Base-by-base conservation (phyloP, 495 filamentous ascomycete species). In the Darksidea phi region DNA sequence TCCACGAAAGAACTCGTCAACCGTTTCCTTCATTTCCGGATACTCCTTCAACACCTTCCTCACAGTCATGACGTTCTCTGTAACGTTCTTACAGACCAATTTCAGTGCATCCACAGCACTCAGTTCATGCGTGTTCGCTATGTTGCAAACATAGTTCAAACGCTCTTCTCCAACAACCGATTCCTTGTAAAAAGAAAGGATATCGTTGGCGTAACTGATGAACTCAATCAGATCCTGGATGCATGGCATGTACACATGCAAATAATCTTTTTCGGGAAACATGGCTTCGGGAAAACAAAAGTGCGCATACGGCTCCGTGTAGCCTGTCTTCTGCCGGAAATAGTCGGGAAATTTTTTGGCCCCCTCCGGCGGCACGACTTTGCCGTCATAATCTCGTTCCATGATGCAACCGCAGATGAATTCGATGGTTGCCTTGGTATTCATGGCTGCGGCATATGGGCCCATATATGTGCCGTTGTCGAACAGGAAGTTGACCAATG, bases 181-280 rank as follows among this genome's bases (percentile, higher is more conserved):
- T 43, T 43, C 41, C 41, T 43, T 43, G 15, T 43, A 43, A 20
- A 43, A 43, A 13, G 41, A 43, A 43, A 43, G 41, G 13, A 43
- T 43, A 13, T 43, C 41, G 15, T 43, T 43, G 41, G 41, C 41
- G 41, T 43, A 43, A 20, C 41, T 43, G 41, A 43, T 43, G 41
- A 43, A 43, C 41, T 43, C 41, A 13, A 43, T 43, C 3, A 43
- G 41, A 20, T 43, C 41, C 41, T 43, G 41, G 18, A 43, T 43
- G 41, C 41, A 43, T 43, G 41, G 41, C 41, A 43, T 43, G 41
- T 43, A 43, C 41, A 43, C 41, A 43, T 43, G 41, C 41, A 43
- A 43, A 15, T 43, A 43, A 43, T 43, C 41, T 13, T 43, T 43
- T 15, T 43, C 41, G 41, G 41, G 41, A 13, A 43, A 43, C 13